These are phyloP conservation scores for Draba incana DNA, from an alignment of 345 rosid genomes.

Conservation along the genomic window DNA sequence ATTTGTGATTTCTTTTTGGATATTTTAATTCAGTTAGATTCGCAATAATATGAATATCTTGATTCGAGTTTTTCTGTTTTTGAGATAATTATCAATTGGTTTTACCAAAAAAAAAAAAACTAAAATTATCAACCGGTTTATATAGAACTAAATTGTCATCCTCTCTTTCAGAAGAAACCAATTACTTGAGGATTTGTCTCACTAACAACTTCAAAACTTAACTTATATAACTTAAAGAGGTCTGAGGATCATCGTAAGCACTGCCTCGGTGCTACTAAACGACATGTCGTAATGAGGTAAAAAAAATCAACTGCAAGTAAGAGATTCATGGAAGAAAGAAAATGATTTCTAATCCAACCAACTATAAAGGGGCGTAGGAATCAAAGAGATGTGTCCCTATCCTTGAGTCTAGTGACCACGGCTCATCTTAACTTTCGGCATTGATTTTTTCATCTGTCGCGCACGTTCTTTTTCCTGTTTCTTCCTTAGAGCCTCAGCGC, in stretches of 20 bases:
- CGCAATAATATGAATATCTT: no score
- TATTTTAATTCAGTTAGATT: no score
- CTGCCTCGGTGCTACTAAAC: conserved; percentile 25
- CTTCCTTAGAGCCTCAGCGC: conserved; percentile 81
- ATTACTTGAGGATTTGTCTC: conserved; percentile 12
- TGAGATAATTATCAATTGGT: no score
- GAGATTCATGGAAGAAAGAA: conserved; percentile 6
- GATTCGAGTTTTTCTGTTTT: no score
- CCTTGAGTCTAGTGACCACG: conserved; percentile 56
- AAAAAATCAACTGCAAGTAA: conserved; percentile 15
- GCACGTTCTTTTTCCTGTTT: conserved; percentile 86
- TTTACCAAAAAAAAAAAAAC: no score
- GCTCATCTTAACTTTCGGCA: conserved; percentile 86
- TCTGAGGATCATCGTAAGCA: conserved; percentile 9
- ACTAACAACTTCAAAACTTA: conserved; percentile 9
- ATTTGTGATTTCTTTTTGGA: neutral
- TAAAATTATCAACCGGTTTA: no score
- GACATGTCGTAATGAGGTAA: conserved; percentile 3
- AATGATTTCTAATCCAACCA: conserved; percentile 11
- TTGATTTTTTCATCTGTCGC: conserved; percentile 77
- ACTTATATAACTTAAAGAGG: conserved; percentile 21
- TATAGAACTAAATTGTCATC: no score
- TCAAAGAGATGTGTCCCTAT: conserved; percentile 26
- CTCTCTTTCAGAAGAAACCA: no score
- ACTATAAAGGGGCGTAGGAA: conserved; percentile 20